These are phyloP conservation scores for Lepiota brunneoincarnata DNA, from an alignment of 768 basidiomycete genomes.

Conservation along the genomic window DNA sequence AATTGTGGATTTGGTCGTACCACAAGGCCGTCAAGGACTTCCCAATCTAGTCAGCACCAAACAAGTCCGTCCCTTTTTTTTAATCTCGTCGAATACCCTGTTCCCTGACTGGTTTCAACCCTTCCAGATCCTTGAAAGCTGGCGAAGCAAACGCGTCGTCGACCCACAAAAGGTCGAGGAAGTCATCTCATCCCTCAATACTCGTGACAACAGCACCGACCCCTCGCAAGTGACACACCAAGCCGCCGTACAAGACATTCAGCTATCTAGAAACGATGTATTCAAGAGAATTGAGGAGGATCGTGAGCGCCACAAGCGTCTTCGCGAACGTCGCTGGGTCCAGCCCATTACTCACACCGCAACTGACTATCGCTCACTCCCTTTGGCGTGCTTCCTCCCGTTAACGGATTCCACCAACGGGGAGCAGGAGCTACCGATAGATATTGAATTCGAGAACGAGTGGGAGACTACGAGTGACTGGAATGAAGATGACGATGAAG, in stretches of 20 bases:
- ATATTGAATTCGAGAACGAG: slow-evolving; percentile 86
- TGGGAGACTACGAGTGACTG: slow-evolving; percentile 91
- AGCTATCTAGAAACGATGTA: slow-evolving; percentile 64
- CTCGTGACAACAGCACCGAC: slow-evolving; percentile 28
- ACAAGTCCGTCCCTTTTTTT: slow-evolving; percentile 52
- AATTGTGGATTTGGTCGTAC: slow-evolving; percentile 85
- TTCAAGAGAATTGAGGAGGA: slow-evolving; percentile 90
- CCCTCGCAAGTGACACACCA: slow-evolving; percentile 13
- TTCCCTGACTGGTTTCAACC: not conserved
- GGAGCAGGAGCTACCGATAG: slow-evolving; percentile 60
- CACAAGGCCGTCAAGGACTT: slow-evolving; percentile 81
- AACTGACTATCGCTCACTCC: slow-evolving; percentile 37
- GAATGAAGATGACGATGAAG: slow-evolving; percentile 87
- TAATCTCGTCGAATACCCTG: not conserved
- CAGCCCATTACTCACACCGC: slow-evolving; percentile 64
- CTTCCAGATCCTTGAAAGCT: slow-evolving; percentile 82
- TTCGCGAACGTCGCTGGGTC: slow-evolving; percentile 91
- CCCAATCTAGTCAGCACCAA: slow-evolving; percentile 86
- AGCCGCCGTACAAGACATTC: slow-evolving; percentile 17
- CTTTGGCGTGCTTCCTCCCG: slow-evolving; percentile 60
- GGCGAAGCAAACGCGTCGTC: slow-evolving; percentile 82
- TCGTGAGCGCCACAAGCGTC: slow-evolving; percentile 86
- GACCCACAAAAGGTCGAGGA: slow-evolving; percentile 79
- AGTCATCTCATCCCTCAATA: slow-evolving; percentile 52
- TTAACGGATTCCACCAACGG: slow-evolving; percentile 49